These are phyloP conservation scores for Catharanthus roseus DNA, from an alignment of 257 asterid species.

Conservation along the genomic window DNA sequence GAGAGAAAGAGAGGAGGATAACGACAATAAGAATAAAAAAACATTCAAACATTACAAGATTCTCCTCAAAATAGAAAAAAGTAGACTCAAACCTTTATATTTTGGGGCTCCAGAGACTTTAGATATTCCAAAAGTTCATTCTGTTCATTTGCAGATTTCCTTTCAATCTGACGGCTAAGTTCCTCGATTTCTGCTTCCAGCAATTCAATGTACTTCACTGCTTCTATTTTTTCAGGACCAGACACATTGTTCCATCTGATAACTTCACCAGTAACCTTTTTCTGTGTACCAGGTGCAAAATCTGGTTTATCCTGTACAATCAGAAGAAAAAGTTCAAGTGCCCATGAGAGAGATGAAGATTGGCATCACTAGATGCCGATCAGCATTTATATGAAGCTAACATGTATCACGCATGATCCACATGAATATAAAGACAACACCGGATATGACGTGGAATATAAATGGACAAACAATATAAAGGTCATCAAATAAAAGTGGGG, in stretches of 20 bases:
- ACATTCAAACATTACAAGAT: constrained; percentile 4
- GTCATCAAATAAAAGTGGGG: background rate
- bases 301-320: constrained; percentile 67
- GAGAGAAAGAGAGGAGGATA: background rate
- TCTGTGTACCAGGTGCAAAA: constrained; percentile 94
- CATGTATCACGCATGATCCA: background rate
- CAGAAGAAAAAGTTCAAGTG: constrained; percentile 18
- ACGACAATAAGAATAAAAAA: background rate
- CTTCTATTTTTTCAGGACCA: constrained; percentile 86
- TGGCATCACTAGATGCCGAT: background rate
- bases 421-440: background rate
- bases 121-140: constrained; percentile 87
- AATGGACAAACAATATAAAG: background rate
- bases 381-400: background rate
- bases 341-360: constrained; percentile 8
- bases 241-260: constrained; percentile 90
- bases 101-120: constrained; percentile 92
- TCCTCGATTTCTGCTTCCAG: constrained; percentile 97
- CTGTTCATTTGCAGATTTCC: constrained; percentile 62
- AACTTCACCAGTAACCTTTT: constrained; percentile 91
- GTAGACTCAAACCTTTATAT: constrained; percentile 63
- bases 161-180: constrained; percentile 75
- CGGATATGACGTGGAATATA: background rate
- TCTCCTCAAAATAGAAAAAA: constrained; percentile 7
- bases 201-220: constrained; percentile 89